Conservation (phyloP, 129 eudicot genomes). For the Tagetes patula region DNA sequence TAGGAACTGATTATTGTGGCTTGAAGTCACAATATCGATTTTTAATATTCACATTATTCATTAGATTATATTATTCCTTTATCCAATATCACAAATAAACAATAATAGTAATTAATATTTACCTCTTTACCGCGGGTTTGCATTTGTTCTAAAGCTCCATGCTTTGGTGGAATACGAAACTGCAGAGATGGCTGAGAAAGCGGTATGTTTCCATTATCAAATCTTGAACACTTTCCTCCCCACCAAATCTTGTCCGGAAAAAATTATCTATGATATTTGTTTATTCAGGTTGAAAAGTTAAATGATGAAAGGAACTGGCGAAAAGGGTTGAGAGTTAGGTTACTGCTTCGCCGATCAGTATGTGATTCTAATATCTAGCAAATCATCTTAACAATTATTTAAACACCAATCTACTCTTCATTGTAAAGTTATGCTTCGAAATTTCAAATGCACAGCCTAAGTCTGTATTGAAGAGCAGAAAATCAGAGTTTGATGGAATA, state of each 20-base stretch:
- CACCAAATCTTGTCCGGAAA: constrained; percentile 1
- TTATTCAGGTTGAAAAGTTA: constrained; percentile 67
- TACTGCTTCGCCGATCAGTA: constrained; percentile 81
- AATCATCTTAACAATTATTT: neutral
- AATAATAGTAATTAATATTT: neutral
- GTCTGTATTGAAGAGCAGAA: constrained; percentile 69
- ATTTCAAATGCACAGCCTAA: constrained; percentile 65
- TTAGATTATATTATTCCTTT: neutral
- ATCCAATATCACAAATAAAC: neutral
- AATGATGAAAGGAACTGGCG: constrained; percentile 95
- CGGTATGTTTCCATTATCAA: constrained; percentile 47
- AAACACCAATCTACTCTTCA: constrained; percentile 12
- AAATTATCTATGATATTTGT: constrained; percentile 10
- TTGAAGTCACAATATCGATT: neutral
- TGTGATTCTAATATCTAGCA: constrained; percentile 32
- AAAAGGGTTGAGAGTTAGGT: constrained; percentile 77
- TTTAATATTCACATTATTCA: neutral
- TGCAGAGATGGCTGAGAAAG: constrained; percentile 76
- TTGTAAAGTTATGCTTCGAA: neutral
- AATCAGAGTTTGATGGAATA: constrained; percentile 69
- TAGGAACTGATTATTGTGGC: neutral
- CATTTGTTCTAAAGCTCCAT: constrained; percentile 57
- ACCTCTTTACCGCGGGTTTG: neutral
- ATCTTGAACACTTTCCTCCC: constrained; percentile 1
- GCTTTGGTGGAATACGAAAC: constrained; percentile 89